A percentile compares a stretch with the other conserved stretches of the same genome.
phyloP scores from a whole-genome alignment of 2,329 filamentous ascomycete genomes.

The Colletotrichum paranaense region DNA sequence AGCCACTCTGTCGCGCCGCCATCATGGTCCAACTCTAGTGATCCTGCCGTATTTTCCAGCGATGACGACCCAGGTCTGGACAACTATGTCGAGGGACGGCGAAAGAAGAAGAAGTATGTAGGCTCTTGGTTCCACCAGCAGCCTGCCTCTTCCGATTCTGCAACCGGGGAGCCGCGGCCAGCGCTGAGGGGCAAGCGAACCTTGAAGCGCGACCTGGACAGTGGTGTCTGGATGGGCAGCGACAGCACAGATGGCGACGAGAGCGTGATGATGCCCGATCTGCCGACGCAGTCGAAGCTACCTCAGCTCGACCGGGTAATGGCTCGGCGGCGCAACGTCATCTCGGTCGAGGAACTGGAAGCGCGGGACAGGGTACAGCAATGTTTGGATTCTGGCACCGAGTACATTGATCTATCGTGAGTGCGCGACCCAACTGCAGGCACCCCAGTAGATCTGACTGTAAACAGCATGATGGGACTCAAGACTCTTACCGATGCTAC shows the following conservation, averaged over 20 bases:
- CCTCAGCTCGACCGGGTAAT: constrained; percentile 49
- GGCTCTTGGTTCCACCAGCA: constrained; percentile 77
- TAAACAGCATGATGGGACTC: constrained; percentile 56
- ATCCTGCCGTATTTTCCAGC: constrained; percentile 77
- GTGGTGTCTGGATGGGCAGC: constrained; percentile 76
- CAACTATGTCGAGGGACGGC: constrained; percentile 68
- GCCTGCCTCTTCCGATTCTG: constrained; percentile 59
- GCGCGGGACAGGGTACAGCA: constrained; percentile 59
- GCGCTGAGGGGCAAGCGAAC: constrained; percentile 59
- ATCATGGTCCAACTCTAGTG: constrained; percentile 71
- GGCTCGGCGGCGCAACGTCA: constrained; percentile 40
- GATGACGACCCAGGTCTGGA: constrained; percentile 77
- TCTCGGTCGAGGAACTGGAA: constrained; percentile 54
- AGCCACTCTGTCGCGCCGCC: constrained; percentile 42
- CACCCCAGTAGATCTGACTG: constrained; percentile 12
- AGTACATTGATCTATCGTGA: constrained; percentile 72
- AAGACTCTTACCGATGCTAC: constrained; percentile 66
- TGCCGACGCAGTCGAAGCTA: constrained; percentile 48
- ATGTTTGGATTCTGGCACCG: constrained; percentile 68
- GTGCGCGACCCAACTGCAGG: constrained; percentile 40
- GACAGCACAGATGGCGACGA: constrained; percentile 63
- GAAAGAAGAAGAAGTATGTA: constrained; percentile 71
- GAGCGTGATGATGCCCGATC: constrained; percentile 45
- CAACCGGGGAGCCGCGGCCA: constrained; percentile 53
- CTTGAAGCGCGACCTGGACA: constrained; percentile 72